phyloP scores from a whole-genome alignment of 2,329 filamentous ascomycete genomes.

The Colletotrichum sp. region DNA sequence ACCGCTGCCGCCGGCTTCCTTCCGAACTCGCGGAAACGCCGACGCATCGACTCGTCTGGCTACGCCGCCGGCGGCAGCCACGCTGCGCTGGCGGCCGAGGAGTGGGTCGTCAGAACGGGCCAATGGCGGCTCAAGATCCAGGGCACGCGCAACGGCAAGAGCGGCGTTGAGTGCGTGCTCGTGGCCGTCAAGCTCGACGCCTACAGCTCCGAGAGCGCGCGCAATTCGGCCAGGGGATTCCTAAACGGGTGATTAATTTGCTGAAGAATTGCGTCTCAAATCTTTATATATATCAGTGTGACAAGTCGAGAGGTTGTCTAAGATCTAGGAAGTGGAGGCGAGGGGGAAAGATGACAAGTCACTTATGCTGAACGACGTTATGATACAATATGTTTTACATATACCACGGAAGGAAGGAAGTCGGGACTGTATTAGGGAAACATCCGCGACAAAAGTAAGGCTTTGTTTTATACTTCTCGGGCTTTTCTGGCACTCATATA shows the following conservation, averaged over 20 bases:
- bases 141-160: conserved; percentile 50
- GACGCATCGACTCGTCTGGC: conserved; percentile 40
- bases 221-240: conserved; percentile 72
- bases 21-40: conserved; percentile 50
- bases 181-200: conserved; percentile 80
- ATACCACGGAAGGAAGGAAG: neutral
- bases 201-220: conserved; percentile 65
- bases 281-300: neutral
- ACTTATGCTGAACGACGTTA: conserved; percentile 3
- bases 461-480: neutral
- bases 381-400: neutral
- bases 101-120: conserved; percentile 70
- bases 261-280: neutral
- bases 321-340: neutral
- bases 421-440: neutral
- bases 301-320: neutral
- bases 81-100: conserved; percentile 33
- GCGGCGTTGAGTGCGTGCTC: conserved; percentile 71
- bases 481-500: neutral
- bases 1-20: conserved; percentile 20
- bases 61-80: conserved; percentile 21
- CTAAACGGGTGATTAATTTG: conserved; percentile 38
- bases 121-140: conserved; percentile 77
- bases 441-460: neutral
- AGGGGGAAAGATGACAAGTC: neutral